Base-by-base conservation (phyloP, 164 flowering plant species). In the Warburgia ugandensis region DNA sequence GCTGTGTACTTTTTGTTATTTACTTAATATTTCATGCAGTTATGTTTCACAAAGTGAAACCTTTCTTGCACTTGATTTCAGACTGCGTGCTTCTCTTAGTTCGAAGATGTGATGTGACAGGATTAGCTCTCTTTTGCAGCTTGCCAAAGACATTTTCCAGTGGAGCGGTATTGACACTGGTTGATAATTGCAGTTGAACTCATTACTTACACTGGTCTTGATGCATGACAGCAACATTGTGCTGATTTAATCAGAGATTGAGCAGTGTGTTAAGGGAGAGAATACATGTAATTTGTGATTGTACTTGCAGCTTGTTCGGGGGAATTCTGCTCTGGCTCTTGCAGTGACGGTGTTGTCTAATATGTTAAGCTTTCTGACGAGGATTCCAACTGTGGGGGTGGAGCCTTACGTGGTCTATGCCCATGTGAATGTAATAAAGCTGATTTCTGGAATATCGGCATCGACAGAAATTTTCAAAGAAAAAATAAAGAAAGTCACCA, bases 101-200 rank as follows among this genome's bases (percentile, higher is more conserved):
- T 59, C 28, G 21, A 60, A 26, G 25, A 38, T 26, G 20, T 11
- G 10, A 19, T 39, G 21, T 14, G 23, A 17, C 68, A 90, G 97
- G 97, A 49, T 59, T 90, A 55, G 91, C 97, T 35, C 69, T 90
- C 54, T 90, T 90, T 76, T 62, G 76, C 67, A 86, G 94, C 63
- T 84, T 90, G 95, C 97, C 95, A 26, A 90, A 94, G 43, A 86
- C 97, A 48, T 78, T 90, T 65, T 90, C 97, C 42, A 90, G 97
- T 80, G 97, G 91, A 58, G 89, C 86, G 49, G 89, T 95, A 44
- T 73, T 90, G 58, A 86, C 95, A 29, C 86, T 79, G 75, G 97
- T 78, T 43, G 45, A 10, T 4, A 40, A 12, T 5, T 48, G 20
- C 43, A n/a, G n/a, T n/a, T n/a, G n/a, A n/a, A n/a, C 32, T n/a